Evolutionary conservation across 2,329 filamentous ascomycete genomes (phyloP).

Genomic region (Sclerotinia subarctica): DNA sequence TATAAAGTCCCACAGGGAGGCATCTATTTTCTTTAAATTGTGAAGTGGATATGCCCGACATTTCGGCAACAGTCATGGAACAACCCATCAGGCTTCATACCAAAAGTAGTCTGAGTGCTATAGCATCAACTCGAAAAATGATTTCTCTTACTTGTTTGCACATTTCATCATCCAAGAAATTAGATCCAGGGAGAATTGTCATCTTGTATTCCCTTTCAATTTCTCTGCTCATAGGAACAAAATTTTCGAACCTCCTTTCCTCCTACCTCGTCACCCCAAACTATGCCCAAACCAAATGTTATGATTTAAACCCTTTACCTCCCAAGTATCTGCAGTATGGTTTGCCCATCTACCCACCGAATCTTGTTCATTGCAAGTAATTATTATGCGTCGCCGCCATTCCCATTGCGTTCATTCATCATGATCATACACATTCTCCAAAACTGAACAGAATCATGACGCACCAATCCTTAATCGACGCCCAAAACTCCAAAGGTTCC

Average conservation of each 20-base stretch:
- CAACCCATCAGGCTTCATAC: neutral
- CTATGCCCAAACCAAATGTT: neutral
- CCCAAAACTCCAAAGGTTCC: conserved; percentile 1
- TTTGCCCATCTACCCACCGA: neutral
- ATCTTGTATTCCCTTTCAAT: neutral
- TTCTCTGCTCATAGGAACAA: neutral
- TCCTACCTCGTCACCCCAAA: neutral
- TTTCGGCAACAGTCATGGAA: neutral
- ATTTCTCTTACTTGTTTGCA: neutral
- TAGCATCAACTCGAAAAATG: neutral
- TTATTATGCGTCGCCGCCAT: neutral
- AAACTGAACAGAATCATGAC: neutral
- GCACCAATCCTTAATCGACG: neutral
- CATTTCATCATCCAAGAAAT: neutral
- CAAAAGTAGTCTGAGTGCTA: no score
- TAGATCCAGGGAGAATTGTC: neutral
- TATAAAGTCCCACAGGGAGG: neutral
- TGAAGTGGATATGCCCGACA: neutral
- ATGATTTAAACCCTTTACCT: neutral
- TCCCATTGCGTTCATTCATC: neutral
- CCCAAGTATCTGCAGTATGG: neutral
- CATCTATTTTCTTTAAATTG: neutral
- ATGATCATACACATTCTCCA: neutral
- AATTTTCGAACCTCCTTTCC: neutral
- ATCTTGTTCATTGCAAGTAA: neutral